Percentiles rank a stretch among this genome's conserved stretches.
These are phyloP conservation scores for Oryza officinalis DNA, from an alignment of 176 grass and related monocot species.

Conservation along the genomic window DNA sequence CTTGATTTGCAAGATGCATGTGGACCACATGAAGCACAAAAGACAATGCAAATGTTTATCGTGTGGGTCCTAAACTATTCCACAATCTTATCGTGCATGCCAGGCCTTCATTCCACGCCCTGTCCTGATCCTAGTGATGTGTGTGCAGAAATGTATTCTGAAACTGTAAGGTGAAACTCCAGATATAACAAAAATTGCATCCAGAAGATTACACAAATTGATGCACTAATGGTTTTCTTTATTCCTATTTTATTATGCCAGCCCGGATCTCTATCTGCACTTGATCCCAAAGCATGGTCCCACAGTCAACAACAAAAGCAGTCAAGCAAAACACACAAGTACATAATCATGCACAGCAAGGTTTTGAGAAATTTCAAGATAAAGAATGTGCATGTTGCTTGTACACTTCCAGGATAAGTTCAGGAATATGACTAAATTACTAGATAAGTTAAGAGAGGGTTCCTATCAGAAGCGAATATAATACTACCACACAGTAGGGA, in stretches of 20 bases:
- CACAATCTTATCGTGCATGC: not conserved
- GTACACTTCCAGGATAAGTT: conserved; percentile 7
- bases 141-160: not conserved
- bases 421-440: not conserved
- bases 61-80: conserved; percentile 15
- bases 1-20: not conserved
- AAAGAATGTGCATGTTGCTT: not conserved
- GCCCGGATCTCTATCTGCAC: conserved; percentile 3
- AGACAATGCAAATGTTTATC: conserved; percentile 22
- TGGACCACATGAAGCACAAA: conserved; percentile 31
- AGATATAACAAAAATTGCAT: conserved; percentile 5
- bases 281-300: not conserved
- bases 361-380: conserved; percentile 7
- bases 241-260: not conserved
- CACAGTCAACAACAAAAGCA: not conserved
- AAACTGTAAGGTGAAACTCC: not conserved
- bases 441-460: conserved; percentile 30
- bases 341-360: conserved; percentile 10
- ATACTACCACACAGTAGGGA: conserved; percentile 27
- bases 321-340: conserved; percentile 1
- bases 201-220: conserved; percentile 19
- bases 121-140: conserved; percentile 30
- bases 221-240: not conserved
- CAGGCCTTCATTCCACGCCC: not conserved
- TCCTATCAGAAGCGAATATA: conserved; percentile 36